These are phyloP conservation scores for Salix exigua DNA, from an alignment of 345 rosid genomes.

Conservation along the genomic window DNA sequence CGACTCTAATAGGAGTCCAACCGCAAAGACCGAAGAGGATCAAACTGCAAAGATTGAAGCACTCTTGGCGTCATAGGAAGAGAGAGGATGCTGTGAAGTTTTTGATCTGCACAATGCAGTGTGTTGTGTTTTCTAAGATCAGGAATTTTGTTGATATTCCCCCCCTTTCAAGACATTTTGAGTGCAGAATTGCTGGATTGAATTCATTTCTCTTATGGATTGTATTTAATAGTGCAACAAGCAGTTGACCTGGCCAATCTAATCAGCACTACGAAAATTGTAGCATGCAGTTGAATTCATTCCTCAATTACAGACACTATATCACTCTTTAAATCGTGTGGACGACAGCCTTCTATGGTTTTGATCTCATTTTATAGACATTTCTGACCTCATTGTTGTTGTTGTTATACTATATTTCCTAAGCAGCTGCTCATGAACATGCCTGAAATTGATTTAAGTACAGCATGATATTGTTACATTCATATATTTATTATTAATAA, in stretches of 20 bases:
- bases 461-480: too few species aligned
- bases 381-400: too few species aligned
- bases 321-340: neutral
- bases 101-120: neutral
- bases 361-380: neutral
- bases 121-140: neutral
- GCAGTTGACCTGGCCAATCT: neutral
- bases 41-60: conserved; percentile 87
- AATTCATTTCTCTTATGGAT: neutral
- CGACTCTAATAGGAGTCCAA: conserved; percentile 69
- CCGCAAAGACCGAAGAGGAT: conserved; percentile 74
- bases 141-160: neutral
- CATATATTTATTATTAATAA: too few species aligned
- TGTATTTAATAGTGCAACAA: neutral
- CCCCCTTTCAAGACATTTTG: neutral
- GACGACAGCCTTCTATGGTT: neutral
- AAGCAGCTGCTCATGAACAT: too few species aligned
- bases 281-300: neutral
- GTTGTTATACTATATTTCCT: too few species aligned
- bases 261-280: neutral
- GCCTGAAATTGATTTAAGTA: too few species aligned
- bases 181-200: neutral
- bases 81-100: neutral
- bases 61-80: conserved; percentile 56
- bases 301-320: neutral